Percentiles rank a stretch among this genome's conserved stretches.
Evolutionary conservation across 805 yeast species (phyloP).

Genomic region (Saturnispora besseyi): DNA sequence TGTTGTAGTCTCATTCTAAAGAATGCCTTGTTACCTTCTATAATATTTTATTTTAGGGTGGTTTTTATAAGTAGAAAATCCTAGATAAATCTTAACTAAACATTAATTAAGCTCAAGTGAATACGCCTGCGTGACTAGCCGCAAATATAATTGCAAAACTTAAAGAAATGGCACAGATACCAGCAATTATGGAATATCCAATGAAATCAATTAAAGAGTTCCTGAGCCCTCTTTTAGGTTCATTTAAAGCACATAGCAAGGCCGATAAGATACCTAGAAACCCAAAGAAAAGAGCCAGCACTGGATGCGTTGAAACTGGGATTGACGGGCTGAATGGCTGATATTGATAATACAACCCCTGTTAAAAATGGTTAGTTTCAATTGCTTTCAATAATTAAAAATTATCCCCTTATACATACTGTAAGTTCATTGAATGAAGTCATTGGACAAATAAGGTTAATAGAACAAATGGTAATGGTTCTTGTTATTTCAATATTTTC

Average conservation of each 20-base stretch:
- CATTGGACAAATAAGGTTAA: not conserved
- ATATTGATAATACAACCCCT: not conserved
- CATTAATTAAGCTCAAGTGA: not conserved
- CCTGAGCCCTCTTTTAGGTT: not conserved
- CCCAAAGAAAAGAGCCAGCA: conserved; percentile 1
- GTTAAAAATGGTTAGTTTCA: not conserved
- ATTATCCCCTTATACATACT: not conserved
- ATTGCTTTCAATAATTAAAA: too few relatives aligned
- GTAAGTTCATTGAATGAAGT: not conserved
- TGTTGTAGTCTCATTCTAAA: not conserved
- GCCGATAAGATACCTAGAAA: not conserved
- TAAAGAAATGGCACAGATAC: not conserved
- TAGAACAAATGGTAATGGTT: not conserved
- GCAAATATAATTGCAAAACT: conserved; percentile 7
- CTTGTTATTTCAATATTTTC: not conserved
- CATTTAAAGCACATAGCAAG: conserved; percentile 2
- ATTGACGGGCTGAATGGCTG: not conserved
- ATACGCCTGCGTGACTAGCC: conserved; percentile 7
- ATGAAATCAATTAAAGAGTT: not conserved
- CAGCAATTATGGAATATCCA: conserved; percentile 1
- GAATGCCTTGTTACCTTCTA: not conserved
- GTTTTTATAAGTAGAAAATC: not conserved
- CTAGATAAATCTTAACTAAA: too few relatives aligned
- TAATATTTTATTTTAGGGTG: not conserved
- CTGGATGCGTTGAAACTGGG: conserved; percentile 1